Evolutionary conservation across 495 filamentous ascomycete species (phyloP).

Genomic region (Neurospora sp.): DNA sequence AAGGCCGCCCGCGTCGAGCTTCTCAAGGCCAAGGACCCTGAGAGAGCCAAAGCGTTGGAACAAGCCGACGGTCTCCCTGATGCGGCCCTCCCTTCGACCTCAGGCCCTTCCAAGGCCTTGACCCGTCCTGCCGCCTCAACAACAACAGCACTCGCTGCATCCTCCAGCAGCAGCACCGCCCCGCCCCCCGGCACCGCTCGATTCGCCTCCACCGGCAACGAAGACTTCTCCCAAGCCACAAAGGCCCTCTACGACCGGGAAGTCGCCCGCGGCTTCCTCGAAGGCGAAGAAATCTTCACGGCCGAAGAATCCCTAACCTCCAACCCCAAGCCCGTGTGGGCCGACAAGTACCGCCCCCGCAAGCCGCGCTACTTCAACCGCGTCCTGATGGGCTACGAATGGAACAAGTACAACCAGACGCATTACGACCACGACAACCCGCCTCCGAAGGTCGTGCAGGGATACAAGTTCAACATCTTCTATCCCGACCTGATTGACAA

Average conservation of each 20-base stretch:
- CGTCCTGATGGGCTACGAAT: constrained; percentile 98
- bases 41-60: constrained; percentile 51
- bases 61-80: constrained; percentile 19
- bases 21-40: constrained; percentile 56
- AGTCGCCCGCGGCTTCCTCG: constrained; percentile 80
- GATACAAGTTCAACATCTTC: constrained; percentile 99
- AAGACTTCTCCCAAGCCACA: constrained; percentile 86
- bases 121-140: constrained; percentile 16
- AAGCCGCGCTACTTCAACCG: constrained; percentile 98
- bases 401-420: constrained; percentile 99
- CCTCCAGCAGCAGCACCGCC: constrained; percentile 27
- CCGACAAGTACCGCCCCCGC: constrained; percentile 78
- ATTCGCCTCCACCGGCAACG: constrained; percentile 64
- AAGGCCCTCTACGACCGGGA: constrained; percentile 89
- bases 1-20: constrained; percentile 61
- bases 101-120: constrained; percentile 13
- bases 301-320: constrained; percentile 74
- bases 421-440: constrained; percentile 99
- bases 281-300: constrained; percentile 94
- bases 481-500: constrained; percentile 99
- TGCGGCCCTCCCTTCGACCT: constrained; percentile 1
- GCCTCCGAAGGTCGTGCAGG: constrained; percentile 94
- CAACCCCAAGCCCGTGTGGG: constrained; percentile 63
- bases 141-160: constrained; percentile 14
- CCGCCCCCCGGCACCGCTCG: constrained; percentile 50